Conservation (phyloP, 306 rosid species). For the Trichosanthes cucumerina region DNA sequence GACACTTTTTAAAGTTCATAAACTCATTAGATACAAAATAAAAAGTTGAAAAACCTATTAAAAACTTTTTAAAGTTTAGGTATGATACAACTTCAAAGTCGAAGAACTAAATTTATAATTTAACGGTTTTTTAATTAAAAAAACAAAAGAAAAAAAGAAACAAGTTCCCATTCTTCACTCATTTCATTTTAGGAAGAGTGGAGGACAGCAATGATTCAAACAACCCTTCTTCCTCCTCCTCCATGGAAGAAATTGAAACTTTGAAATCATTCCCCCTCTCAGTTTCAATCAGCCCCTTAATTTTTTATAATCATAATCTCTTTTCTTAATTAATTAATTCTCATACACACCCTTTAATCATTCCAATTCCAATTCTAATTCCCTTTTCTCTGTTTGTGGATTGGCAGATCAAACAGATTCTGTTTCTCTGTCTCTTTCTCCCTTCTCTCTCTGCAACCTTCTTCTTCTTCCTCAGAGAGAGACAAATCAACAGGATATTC, state of each 20-base stretch:
- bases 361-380: neutral
- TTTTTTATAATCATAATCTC: neutral
- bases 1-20: no score
- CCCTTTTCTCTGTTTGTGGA: neutral
- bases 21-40: no score
- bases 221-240: neutral
- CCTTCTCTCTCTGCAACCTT: neutral
- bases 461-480: slow-evolving; percentile 3
- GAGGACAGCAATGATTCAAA: slow-evolving; percentile 11
- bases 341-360: neutral
- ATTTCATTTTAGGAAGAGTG: slow-evolving; percentile 2
- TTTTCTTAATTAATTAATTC: neutral
- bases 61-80: no score
- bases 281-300: neutral
- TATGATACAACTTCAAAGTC: no score
- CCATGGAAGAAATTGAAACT: neutral
- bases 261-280: slow-evolving; percentile 10
- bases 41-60: no score
- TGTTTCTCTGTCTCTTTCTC: slow-evolving; percentile 9
- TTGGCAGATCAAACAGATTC: slow-evolving; percentile 7
- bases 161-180: neutral
- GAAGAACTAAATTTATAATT: no score
- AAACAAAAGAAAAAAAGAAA: neutral
- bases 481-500: neutral
- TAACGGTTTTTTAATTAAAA: no score